These are phyloP conservation scores for Podospora conica DNA, from an alignment of 495 filamentous ascomycete species.

Conservation along the genomic window DNA sequence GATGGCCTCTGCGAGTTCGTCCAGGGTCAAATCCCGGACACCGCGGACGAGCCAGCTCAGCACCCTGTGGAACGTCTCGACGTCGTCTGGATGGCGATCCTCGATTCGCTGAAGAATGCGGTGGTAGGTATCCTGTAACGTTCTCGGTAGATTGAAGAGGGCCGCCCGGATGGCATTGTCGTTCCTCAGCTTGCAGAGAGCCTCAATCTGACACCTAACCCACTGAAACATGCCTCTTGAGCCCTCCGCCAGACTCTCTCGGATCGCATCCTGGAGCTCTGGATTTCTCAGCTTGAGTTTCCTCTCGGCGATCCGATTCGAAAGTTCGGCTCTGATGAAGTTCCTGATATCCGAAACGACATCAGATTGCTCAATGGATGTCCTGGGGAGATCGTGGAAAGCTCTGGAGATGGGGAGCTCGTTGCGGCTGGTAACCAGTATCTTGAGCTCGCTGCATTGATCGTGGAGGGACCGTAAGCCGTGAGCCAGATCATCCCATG, in stretches of 20 bases:
- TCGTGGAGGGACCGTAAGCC: background rate
- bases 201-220: conserved; percentile 31
- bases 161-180: conserved; percentile 33
- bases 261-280: background rate
- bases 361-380: background rate
- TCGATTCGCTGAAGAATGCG: background rate
- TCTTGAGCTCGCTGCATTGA: background rate
- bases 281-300: background rate
- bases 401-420: background rate
- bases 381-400: background rate
- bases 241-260: background rate
- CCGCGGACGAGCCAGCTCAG: conserved; percentile 13
- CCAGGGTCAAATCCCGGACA: conserved; percentile 9
- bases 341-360: background rate
- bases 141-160: conserved; percentile 26
- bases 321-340: background rate
- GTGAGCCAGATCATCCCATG: background rate
- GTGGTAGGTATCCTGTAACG: background rate
- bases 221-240: conserved; percentile 33
- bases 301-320: background rate
- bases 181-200: conserved; percentile 30
- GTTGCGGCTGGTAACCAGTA: background rate
- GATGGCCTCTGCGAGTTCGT: conserved; percentile 26
- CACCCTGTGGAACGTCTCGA: conserved; percentile 1
- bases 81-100: conserved; percentile 8